A percentile compares a stretch with the other conserved stretches of the same genome.
Conservation (phyloP, 768 basidiomycete species). For the Aureoboletus auriporus region DNA sequence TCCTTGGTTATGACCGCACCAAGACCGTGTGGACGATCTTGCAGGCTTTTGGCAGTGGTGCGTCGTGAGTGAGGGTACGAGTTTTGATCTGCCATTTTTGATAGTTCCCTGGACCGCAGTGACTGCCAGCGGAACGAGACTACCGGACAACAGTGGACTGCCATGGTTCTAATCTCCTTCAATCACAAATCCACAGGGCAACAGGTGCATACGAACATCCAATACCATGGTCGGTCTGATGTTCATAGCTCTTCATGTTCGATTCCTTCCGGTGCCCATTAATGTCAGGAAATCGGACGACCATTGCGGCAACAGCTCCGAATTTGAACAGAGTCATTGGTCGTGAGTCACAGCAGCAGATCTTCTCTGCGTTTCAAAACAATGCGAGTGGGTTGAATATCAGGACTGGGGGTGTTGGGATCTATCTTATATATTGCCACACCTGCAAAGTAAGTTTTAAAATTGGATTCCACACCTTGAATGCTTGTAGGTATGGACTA, state of each 20-base stretch:
- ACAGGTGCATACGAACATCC: slow-evolving; percentile 13
- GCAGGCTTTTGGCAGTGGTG: slow-evolving; percentile 61
- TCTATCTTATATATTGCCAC: no score
- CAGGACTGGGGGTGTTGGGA: slow-evolving; percentile 15
- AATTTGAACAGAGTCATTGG: slow-evolving; percentile 4
- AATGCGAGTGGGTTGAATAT: slow-evolving; percentile 21
- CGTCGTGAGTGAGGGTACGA: no score
- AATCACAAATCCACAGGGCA: slow-evolving; percentile 25
- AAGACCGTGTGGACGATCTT: slow-evolving; percentile 77
- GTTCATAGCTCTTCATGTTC: slow-evolving; percentile 15
- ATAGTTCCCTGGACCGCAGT: no score
- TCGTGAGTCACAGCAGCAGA: slow-evolving; percentile 15
- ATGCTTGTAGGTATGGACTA: no score
- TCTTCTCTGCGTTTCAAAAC: slow-evolving; percentile 9
- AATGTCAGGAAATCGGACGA: slow-evolving; percentile 14
- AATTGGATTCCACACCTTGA: no score
- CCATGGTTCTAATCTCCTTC: slow-evolving; percentile 22
- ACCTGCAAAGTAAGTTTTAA: no score
- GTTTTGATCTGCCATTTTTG: no score
- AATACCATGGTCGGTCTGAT: no score
- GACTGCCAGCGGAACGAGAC: slow-evolving; percentile 30
- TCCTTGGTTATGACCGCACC: slow-evolving; percentile 60
- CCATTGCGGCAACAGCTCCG: slow-evolving; percentile 19
- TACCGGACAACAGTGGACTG: slow-evolving; percentile 25
- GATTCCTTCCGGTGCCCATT: slow-evolving; percentile 28